These are phyloP conservation scores for Bolboschoenoplectus hybrid DNA, from an alignment of 202 grass and related monocot species.

Conservation along the genomic window DNA sequence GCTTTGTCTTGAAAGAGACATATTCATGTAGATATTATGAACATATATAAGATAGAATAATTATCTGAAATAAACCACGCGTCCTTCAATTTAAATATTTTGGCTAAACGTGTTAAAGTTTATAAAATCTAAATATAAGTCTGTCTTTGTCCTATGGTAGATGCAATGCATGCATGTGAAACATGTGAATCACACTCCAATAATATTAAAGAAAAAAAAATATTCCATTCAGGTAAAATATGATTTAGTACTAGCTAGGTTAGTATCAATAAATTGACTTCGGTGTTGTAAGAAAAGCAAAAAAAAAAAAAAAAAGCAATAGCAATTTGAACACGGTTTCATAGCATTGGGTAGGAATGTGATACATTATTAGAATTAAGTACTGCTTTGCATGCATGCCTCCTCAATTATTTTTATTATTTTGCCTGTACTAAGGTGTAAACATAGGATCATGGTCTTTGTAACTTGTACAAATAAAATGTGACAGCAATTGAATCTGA, in stretches of 20 bases:
- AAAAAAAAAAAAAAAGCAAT: not conserved
- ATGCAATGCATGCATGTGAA: not conserved
- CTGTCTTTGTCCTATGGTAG: not conserved
- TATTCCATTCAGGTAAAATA: slow-evolving; percentile 7
- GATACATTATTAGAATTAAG: not conserved
- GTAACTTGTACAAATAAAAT: not conserved
- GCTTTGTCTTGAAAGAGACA: not conserved
- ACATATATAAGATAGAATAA: not conserved
- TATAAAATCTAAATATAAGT: not conserved
- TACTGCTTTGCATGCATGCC: not conserved
- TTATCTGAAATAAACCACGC: not conserved
- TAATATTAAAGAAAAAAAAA: not conserved
- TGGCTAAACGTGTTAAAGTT: not conserved
- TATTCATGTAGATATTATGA: not conserved
- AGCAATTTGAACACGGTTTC: not conserved
- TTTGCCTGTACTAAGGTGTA: not conserved
- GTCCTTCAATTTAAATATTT: not conserved
- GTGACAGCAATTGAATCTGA: not conserved
- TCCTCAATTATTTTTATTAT: not conserved
- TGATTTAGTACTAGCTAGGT: not conserved
- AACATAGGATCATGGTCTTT: not conserved
- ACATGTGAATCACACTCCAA: not conserved
- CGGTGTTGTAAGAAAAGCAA: not conserved
- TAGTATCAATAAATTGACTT: not conserved
- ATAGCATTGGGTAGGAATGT: not conserved